Evolutionary conservation across 371 early-diverging fungal species (phyloP).

Genomic region (Mortierella sp.): DNA sequence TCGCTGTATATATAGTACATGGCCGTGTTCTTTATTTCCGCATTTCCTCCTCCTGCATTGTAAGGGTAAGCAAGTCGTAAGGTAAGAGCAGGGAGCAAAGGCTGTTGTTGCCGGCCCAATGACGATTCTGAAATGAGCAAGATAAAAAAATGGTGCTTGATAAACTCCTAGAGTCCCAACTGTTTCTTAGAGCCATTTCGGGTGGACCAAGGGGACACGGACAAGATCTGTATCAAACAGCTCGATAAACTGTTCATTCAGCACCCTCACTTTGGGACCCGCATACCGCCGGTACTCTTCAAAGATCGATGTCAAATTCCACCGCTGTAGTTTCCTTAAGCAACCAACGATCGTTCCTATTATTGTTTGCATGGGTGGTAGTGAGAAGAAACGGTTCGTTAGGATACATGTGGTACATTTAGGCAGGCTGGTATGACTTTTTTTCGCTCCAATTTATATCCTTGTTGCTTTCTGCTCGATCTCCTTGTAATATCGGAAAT

Average conservation of each 20-base stretch:
- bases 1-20: no score
- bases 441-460: no score
- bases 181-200: slow-evolving; percentile 79
- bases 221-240: slow-evolving; percentile 97
- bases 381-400: neutral
- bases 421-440: no score
- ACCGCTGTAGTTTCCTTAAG: slow-evolving; percentile 94
- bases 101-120: no score
- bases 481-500: no score
- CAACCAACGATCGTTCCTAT: slow-evolving; percentile 97
- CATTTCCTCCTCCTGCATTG: neutral
- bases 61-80: no score
- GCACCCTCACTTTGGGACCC: slow-evolving; percentile 94
- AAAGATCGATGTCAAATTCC: slow-evolving; percentile 98
- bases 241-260: slow-evolving; percentile 97
- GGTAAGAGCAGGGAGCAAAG: no score
- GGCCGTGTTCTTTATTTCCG: neutral
- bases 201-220: slow-evolving; percentile 82
- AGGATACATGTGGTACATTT: no score
- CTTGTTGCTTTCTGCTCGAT: no score
- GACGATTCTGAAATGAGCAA: neutral
- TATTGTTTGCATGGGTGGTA: neutral
- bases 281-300: slow-evolving; percentile 98
- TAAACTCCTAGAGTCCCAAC: neutral
- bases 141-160: no score